Evolutionary conservation across 1,139 yeast species (phyloP), one percentile per base, ranked within the genome.

Genomic region (Keqinozyma sinolaborantium): DNA sequence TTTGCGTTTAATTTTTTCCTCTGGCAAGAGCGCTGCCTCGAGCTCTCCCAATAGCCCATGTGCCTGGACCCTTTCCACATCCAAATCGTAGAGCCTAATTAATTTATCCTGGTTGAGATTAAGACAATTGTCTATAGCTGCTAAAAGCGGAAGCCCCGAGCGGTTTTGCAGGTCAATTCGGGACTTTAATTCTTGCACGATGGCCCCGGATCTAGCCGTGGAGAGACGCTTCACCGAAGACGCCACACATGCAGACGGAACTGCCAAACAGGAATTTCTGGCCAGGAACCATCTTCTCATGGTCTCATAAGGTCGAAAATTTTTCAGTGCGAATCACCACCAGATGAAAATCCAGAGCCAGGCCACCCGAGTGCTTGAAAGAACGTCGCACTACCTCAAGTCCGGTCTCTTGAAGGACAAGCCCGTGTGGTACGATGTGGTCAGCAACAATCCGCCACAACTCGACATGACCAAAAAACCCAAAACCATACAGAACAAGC

Each of bases 401-500:
- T 70, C 83, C 0, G 90, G 92, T 4, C 67, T 82, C 23, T 66
- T 85, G 35, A 66, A 60, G 24, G 60, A 72, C 21, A 83, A 83
- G 47, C 97, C 97, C 3, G 81, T 81, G 1, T 90, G 97, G 97
- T 86, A 73, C 57, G 79, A 82, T 42, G 88, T 84, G 8, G 85
- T 90, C 16, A 86, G 85, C 3, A 70, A 79, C 24, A 72, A 82
- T 45, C 96, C 96, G 24, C 96, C 97, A 24, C 65, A 73, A 30
- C 73, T 71, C 39, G 78, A 79, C 46, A 71, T 82, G 53, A 56
- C 83, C 42, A 71, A 67, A 48, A 59, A 51, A 41, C 59, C 70
- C 42, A 74, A 61, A 52, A 51, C 56, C 28, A 50, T 62, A 26
- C 50, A 51, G 9, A 28, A 26, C 16, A 11, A n/a, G 9, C 24